phyloP scores from a whole-genome alignment of 2,329 filamentous ascomycete species.

The Venturiaceae sp. region DNA sequence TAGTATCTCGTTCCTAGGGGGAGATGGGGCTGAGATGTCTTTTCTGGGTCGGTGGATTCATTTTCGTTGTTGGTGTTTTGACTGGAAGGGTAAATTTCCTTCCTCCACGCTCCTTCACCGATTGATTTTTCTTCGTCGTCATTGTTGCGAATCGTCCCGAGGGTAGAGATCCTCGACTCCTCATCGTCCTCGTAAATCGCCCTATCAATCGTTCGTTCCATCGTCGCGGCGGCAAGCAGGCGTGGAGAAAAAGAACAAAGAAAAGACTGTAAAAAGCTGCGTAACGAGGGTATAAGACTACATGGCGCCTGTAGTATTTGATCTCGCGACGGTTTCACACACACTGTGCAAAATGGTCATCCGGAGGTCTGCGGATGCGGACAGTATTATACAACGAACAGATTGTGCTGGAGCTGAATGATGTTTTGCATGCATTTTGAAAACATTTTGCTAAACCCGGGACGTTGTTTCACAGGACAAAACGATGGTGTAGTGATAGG shows the following conservation, averaged over 20 bases:
- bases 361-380: background rate
- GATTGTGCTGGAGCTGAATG: background rate
- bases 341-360: background rate
- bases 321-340: background rate
- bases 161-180: background rate
- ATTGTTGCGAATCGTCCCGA: background rate
- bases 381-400: background rate
- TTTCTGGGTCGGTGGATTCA: too few relatives aligned
- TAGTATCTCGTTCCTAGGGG: background rate
- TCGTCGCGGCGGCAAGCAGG: background rate
- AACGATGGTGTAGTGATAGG: background rate
- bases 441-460: background rate
- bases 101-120: background rate
- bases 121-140: background rate
- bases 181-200: background rate
- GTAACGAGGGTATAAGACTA: background rate
- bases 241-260: background rate
- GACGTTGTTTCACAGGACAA: background rate
- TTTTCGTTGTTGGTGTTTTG: background rate
- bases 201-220: background rate
- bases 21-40: background rate
- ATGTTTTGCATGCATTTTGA: background rate
- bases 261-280: background rate
- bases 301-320: background rate
- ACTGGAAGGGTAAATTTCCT: background rate